These are phyloP conservation scores for Sporothrix globosa DNA, from an alignment of 2,329 filamentous ascomycete species.

Conservation along the genomic window DNA sequence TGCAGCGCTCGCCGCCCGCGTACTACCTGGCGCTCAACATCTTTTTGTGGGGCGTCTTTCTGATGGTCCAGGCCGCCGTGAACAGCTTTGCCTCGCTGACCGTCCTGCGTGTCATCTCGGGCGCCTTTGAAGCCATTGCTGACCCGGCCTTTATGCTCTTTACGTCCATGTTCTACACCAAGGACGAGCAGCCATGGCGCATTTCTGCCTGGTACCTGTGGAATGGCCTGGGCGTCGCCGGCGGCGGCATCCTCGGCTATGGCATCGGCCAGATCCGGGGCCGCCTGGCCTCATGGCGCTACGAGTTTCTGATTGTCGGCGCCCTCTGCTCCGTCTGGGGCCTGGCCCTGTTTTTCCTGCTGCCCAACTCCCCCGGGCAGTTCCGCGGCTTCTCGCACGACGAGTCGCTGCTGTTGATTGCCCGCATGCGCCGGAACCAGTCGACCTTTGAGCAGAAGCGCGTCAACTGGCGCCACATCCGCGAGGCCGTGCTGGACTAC, in stretches of 20 bases:
- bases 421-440: constrained; percentile 8
- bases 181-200: not conserved
- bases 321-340: not conserved
- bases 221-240: not conserved
- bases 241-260: not conserved
- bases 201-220: not conserved
- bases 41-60: not conserved
- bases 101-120: not conserved
- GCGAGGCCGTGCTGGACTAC: constrained; percentile 5
- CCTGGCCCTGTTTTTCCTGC: not conserved
- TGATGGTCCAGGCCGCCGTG: constrained; percentile 9
- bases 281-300: constrained; percentile 1
- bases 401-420: not conserved
- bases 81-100: constrained; percentile 3
- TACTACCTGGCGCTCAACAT: constrained; percentile 11
- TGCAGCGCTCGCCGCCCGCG: not conserved
- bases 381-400: not conserved
- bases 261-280: constrained; percentile 3
- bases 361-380: not conserved
- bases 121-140: constrained; percentile 2
- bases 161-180: not conserved
- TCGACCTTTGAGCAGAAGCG: not conserved
- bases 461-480: not conserved
- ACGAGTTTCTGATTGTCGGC: constrained; percentile 13
- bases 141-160: constrained; percentile 10